Percentiles rank a stretch among this genome's conserved stretches.
phyloP scores from a whole-genome alignment of 148 eudicot species.

The Silene uniflora region DNA sequence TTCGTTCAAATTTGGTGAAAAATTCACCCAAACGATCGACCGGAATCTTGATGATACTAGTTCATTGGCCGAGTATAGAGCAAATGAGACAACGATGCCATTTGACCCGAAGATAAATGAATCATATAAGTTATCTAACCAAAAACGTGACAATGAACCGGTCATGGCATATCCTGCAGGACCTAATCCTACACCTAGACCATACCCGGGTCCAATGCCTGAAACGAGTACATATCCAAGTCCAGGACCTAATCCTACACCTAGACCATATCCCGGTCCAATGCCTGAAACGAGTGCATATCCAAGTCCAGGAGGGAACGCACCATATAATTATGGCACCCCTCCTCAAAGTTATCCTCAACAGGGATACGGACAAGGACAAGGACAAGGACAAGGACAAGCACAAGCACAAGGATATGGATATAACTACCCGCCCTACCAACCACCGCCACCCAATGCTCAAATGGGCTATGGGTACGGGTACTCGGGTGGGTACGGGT shows the following conservation, averaged over 20 bases:
- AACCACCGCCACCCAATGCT: slow-evolving; percentile 12
- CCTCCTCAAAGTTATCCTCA: not conserved
- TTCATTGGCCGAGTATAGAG: not conserved
- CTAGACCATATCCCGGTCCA: not conserved
- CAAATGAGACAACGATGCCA: not conserved
- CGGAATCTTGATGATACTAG: slow-evolving; percentile 4
- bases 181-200: not conserved
- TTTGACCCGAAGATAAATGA: not conserved
- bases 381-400: slow-evolving; percentile 20
- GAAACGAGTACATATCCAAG: not conserved
- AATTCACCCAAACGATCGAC: slow-evolving; percentile 21
- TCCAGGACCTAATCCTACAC: not conserved
- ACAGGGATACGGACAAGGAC: slow-evolving; percentile 14
- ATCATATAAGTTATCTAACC: not conserved
- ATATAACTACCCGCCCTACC: not conserved
- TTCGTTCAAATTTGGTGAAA: slow-evolving; percentile 47
- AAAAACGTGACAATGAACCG: slow-evolving; percentile 14
- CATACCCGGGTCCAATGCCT: not conserved
- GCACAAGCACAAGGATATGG: slow-evolving; percentile 23
- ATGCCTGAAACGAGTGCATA: not conserved
- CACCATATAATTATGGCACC: slow-evolving; percentile 11
- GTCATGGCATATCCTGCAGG: slow-evolving; percentile 26
- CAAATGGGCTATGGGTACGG: slow-evolving; percentile 22
- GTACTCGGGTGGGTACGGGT: slow-evolving; percentile 18
- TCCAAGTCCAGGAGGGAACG: slow-evolving; percentile 13